These are phyloP conservation scores for Colletotrichum sp. DNA, from an alignment of 2,329 filamentous ascomycete species.

Conservation along the genomic window DNA sequence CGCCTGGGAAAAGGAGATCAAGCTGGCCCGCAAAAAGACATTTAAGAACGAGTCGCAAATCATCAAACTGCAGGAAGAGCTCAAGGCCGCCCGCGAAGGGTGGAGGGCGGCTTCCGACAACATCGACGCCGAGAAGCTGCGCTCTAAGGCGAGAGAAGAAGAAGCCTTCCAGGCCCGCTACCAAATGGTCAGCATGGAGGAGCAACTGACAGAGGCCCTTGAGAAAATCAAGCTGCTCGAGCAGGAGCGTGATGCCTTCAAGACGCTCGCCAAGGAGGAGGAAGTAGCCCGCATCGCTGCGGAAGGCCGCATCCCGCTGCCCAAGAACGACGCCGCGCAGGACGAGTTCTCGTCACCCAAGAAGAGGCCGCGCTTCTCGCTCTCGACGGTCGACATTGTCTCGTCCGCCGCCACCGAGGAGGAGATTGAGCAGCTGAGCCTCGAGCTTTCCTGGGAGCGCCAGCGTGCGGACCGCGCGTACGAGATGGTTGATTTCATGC, in stretches of 20 bases:
- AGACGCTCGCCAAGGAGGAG: constrained; percentile 74
- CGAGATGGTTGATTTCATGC: constrained; percentile 77
- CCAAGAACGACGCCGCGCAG: constrained; percentile 47
- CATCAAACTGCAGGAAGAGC: constrained; percentile 76
- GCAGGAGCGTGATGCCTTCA: constrained; percentile 77
- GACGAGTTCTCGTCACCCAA: constrained; percentile 68
- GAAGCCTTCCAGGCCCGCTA: constrained; percentile 73
- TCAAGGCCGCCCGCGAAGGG: constrained; percentile 64
- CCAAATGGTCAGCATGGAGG: constrained; percentile 66
- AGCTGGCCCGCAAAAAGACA: constrained; percentile 71
- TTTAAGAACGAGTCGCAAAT: constrained; percentile 75
- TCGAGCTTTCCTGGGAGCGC: constrained; percentile 61
- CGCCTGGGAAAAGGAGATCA: constrained; percentile 77
- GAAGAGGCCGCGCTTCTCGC: constrained; percentile 52
- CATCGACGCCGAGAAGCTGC: constrained; percentile 68
- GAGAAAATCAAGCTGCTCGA: constrained; percentile 70
- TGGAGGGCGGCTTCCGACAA: constrained; percentile 62
- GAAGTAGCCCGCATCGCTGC: constrained; percentile 75
- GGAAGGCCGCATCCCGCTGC: constrained; percentile 72
- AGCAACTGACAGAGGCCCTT: constrained; percentile 68
- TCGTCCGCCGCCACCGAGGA: constrained; percentile 61
- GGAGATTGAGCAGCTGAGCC: constrained; percentile 62
- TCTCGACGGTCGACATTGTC: constrained; percentile 53
- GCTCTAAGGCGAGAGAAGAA: constrained; percentile 66
- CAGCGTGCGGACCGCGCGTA: constrained; percentile 71